These are phyloP conservation scores for Chaetoscypha palmicola DNA, from an alignment of 2,329 filamentous ascomycete species.

Conservation along the genomic window DNA sequence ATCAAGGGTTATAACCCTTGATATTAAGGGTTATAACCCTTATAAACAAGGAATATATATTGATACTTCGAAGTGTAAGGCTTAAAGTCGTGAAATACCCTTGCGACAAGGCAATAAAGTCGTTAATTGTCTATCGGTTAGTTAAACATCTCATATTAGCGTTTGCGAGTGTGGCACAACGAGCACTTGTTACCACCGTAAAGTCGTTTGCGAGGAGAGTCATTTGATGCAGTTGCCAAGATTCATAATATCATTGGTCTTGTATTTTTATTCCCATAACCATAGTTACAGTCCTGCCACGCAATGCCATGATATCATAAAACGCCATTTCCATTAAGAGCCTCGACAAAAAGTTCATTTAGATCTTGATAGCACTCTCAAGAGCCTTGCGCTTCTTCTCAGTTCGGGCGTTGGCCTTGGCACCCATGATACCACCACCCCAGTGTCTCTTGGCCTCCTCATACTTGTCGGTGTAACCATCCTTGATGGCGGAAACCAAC, in stretches of 20 bases:
- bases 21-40: too few species aligned
- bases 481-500: slow-evolving; percentile 93
- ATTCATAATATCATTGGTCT: slow-evolving; percentile 31
- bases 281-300: slow-evolving; percentile 27
- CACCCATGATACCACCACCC: slow-evolving; percentile 99
- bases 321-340: slow-evolving; percentile 25
- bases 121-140: too few species aligned
- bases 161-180: background rate
- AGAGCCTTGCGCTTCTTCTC: slow-evolving; percentile 74
- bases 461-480: slow-evolving; percentile 93
- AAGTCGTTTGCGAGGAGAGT: background rate
- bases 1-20: too few species aligned
- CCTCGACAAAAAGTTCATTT: slow-evolving; percentile 36
- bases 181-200: background rate
- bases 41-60: too few species aligned
- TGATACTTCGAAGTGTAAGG: too few species aligned
- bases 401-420: slow-evolving; percentile 74
- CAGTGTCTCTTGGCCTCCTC: slow-evolving; percentile 88
- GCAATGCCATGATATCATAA: slow-evolving; percentile 31
- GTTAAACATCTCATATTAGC: background rate
- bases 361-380: slow-evolving; percentile 97
- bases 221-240: slow-evolving; percentile 9
- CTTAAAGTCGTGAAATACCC: too few species aligned
- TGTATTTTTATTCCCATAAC: slow-evolving; percentile 27
- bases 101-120: too few species aligned